Evolutionary conservation across 768 basidiomycete genomes (phyloP), one percentile per base, ranked within the genome.

Genomic region (Tremella fuciformis): DNA sequence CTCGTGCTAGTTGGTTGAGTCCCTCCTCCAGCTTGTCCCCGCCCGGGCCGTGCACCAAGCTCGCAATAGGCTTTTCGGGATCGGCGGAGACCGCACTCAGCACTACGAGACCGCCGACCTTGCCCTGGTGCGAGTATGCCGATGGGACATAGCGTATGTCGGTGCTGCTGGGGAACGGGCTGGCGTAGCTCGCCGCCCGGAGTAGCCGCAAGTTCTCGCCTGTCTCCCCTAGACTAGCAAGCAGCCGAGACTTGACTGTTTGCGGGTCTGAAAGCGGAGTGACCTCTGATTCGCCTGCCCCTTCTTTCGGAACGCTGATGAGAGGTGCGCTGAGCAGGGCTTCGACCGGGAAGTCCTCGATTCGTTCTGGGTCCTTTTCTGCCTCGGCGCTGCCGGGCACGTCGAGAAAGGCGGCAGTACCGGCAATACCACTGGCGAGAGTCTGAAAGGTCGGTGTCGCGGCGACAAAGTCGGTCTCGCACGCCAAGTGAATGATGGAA

Each of bases 381-480:
- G 49, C 44, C 39, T 57, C 34, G 15, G 53, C 47, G 13, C 18
- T 39, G 19, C 49, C 48, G 3, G 65, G 68, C 18, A 84, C 82
- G 54, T 84, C 83, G 42, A 89, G 79, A 70, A 85, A 88, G 6
- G 90, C 90, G 34, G 86, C 85, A 1, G 89, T 91, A 66, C 88
- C 86, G 15, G 90, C 87, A 64, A 96, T 86, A 66, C 89, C 85
- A 40, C 82, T 81, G 13, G 88, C 87, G 39, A 93, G 83, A 54
- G 81, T 81, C 15, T 84, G 81, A 69, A 98, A 98, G 13, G 91
- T 80, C 58, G 86, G 84, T 67, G 90, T 93, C 63, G 89, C 80
- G 21, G 86, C 89, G 25, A 98, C 93, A 73, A 96, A 98, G 79
- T 98, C 93, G 53, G 93, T 96, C 79, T 98, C 93, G 79, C 93